Base-by-base conservation (phyloP, 2,329 filamentous ascomycete species). In the Grosmannia huntii region DNA sequence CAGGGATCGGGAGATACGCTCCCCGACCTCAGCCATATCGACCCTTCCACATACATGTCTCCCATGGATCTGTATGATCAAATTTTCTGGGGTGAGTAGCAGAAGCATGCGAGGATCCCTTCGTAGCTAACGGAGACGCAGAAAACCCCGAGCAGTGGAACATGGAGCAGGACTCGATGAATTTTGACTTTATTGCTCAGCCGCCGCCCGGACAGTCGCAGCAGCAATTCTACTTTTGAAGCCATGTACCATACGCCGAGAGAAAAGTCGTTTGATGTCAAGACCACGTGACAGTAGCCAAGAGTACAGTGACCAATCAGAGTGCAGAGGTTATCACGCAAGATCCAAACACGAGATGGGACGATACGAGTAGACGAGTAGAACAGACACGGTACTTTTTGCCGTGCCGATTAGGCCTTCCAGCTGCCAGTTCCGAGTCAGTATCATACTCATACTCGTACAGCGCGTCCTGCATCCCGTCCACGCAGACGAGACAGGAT, bases 31-130 rank as follows among this genome's bases (percentile, higher is more conserved):
- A 68, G 71, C 54, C 68, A 72, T 41, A 70, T 80, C 12, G 82
- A 84, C 60, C 79, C 80, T 19, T 73, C 77, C 3, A 72, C 80
- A 38, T 79, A 82, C 63, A 81, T 85, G 75, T 83, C 82, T 44
- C 83, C 83, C 0, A 82, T 86, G 81, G 83, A 86, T 60, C 70
- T 86, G 0, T 86, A 84, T 66, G 82, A 85, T 64, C 84, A 81
- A 4, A 86, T 86, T 52, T 85, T 84, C 71, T 84, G 81, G 76
- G 82, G 82, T 84, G 70, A 68, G 79, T 50, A 27, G n/a, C 12
- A 19, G 38, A 3, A 14, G 38, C 5, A 19, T 19, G 14, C 38
- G 38, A 41, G 19, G 19, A 19, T 16, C 11, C 23, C 16, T 7
- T 33, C 27, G 1, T 31, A 28, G 46, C 58, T 64, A 23, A 64